These are phyloP conservation scores for Brassica napus DNA, from an alignment of 345 rosid species.

Conservation along the genomic window DNA sequence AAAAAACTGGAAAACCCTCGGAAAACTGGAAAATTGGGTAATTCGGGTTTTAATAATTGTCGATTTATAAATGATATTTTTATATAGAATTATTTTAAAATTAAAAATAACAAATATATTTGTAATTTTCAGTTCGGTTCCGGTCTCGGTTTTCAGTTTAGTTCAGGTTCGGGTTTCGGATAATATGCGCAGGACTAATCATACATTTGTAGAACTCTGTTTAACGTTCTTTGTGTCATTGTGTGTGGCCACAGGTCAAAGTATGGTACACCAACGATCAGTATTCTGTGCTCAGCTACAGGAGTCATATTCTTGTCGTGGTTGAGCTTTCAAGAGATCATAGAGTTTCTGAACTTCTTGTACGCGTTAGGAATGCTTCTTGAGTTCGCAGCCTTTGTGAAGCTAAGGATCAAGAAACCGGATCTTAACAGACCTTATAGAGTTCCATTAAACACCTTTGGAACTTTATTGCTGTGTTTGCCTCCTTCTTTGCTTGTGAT, in stretches of 20 bases:
- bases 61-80: not conserved
- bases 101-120: no score
- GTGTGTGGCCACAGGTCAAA: conserved; percentile 55
- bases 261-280: conserved; percentile 83
- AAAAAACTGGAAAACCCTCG: not conserved
- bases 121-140: no score
- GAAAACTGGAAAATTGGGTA: not conserved
- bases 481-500: conserved; percentile 71
- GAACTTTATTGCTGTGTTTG: conserved; percentile 61
- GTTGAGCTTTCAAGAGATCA: conserved; percentile 91
- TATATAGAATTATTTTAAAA: no score
- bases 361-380: conserved; percentile 88
- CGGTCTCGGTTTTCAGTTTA: no score
- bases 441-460: conserved; percentile 69
- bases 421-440: conserved; percentile 73
- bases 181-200: no score
- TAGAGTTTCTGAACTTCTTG: conserved; percentile 88
- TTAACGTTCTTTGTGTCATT: conserved; percentile 17
- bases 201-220: not conserved
- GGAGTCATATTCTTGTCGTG: conserved; percentile 89
- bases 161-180: no score
- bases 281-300: conserved; percentile 80
- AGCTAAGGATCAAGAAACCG: conserved; percentile 68
- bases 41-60: no score
- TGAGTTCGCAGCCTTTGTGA: conserved; percentile 83